Evolutionary conservation across 2,329 filamentous ascomycete genomes (phyloP).

Genomic region (Arthroderma uncinatum): DNA sequence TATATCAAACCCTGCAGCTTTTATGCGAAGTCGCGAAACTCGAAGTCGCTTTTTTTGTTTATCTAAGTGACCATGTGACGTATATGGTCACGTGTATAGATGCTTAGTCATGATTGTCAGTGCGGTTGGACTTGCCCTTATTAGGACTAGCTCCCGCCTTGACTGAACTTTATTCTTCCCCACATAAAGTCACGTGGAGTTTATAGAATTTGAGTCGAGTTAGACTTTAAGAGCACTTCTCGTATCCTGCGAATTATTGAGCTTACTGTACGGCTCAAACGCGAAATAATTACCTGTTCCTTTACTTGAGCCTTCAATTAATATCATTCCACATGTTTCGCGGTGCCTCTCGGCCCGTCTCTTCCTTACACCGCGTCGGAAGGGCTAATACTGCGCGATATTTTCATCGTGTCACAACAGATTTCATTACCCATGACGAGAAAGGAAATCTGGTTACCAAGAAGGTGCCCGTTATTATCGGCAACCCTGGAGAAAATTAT

Average conservation of each 20-base stretch:
- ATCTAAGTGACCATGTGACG: too few species aligned
- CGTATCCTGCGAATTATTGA: too few species aligned
- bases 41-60: too few species aligned
- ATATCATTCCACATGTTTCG: too few species aligned
- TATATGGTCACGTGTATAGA: not conserved
- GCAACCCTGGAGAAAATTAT: conserved; percentile 18
- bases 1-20: too few species aligned
- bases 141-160: not conserved
- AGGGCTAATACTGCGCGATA: conserved; percentile 15
- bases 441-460: conserved; percentile 15
- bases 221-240: too few species aligned
- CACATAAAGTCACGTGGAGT: not conserved
- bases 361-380: too few species aligned
- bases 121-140: not conserved
- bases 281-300: too few species aligned
- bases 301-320: too few species aligned
- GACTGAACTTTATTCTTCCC: not conserved
- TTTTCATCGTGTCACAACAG: conserved; percentile 18
- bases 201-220: not conserved
- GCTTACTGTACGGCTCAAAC: too few species aligned
- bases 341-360: too few species aligned
- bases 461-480: conserved; percentile 18
- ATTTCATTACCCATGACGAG: conserved; percentile 16
- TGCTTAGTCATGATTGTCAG: not conserved
- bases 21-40: too few species aligned